Percentiles rank a stretch among this genome's conserved stretches.
Conservation (phyloP, 306 rosid species). For the Coriaria nepalensis region DNA sequence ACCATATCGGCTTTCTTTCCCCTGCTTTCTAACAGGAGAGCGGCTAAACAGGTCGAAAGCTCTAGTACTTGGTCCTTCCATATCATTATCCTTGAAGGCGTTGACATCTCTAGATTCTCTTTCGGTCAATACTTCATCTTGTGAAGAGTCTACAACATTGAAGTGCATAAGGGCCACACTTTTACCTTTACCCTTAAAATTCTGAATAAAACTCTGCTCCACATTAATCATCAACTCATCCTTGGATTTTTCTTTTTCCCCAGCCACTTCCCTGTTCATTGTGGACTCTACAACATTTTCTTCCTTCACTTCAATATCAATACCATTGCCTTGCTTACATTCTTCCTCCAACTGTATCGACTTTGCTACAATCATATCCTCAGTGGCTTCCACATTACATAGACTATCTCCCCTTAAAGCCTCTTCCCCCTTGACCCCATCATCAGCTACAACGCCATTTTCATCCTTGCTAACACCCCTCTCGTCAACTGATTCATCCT, state of each 20-base stretch:
- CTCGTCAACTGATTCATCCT: slow-evolving; percentile 9
- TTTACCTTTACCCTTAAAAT: slow-evolving; percentile 77
- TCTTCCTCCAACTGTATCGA: slow-evolving; percentile 20
- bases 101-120: slow-evolving; percentile 40
- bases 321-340: slow-evolving; percentile 24
- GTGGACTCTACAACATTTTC: slow-evolving; percentile 28
- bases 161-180: slow-evolving; percentile 35
- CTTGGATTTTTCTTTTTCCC: slow-evolving; percentile 22
- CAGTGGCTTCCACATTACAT: slow-evolving; percentile 17
- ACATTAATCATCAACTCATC: slow-evolving; percentile 19
- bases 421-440: slow-evolving; percentile 16
- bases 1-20: slow-evolving; percentile 36
- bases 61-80: slow-evolving; percentile 83
- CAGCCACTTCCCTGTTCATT: slow-evolving; percentile 25
- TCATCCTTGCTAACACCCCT: slow-evolving; percentile 16
- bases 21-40: slow-evolving; percentile 68
- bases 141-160: slow-evolving; percentile 32
- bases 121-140: slow-evolving; percentile 37
- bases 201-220: slow-evolving; percentile 25
- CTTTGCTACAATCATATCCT: slow-evolving; percentile 19
- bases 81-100: slow-evolving; percentile 29
- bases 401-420: slow-evolving; percentile 20
- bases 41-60: slow-evolving; percentile 73
- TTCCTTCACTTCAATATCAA: slow-evolving; percentile 28
- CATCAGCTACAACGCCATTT: slow-evolving; percentile 5